Conservation (phyloP, 495 filamentous ascomycete genomes). For the Jackrogersella multiformis region DNA sequence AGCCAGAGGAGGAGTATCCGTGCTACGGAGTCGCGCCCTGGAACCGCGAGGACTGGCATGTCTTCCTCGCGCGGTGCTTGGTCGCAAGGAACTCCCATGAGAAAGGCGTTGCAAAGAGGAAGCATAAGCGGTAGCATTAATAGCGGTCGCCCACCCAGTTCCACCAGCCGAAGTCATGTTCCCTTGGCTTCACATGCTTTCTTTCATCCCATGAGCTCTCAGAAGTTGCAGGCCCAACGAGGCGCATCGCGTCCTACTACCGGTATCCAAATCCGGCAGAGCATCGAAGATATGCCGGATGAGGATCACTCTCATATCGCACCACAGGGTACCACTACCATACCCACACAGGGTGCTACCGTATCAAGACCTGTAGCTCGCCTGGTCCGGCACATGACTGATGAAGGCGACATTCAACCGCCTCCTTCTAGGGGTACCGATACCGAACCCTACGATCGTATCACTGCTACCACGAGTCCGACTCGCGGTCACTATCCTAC, state of each 20-base stretch:
- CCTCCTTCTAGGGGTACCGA: slow-evolving; percentile 84
- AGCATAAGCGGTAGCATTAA: slow-evolving; percentile 56
- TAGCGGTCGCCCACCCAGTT: slow-evolving; percentile 65
- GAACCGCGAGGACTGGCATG: slow-evolving; percentile 57
- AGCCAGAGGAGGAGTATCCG: slow-evolving; percentile 51
- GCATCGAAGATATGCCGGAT: slow-evolving; percentile 52
- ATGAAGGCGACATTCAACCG: slow-evolving; percentile 63
- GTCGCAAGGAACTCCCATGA: slow-evolving; percentile 58
- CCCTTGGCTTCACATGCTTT: slow-evolving; percentile 90
- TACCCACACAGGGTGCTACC: slow-evolving; percentile 55
- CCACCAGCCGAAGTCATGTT: slow-evolving; percentile 84
- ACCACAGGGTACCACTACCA: slow-evolving; percentile 53
- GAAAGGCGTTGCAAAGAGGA: slow-evolving; percentile 54
- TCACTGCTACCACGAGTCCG: slow-evolving; percentile 78
- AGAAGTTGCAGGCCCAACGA: slow-evolving; percentile 91
- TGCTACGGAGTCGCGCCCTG: slow-evolving; percentile 60
- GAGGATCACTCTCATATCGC: slow-evolving; percentile 46
- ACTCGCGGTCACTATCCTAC: slow-evolving; percentile 70
- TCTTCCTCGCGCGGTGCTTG: slow-evolving; percentile 62
- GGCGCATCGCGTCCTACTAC: slow-evolving; percentile 59
- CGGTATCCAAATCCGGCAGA: slow-evolving; percentile 49
- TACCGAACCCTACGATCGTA: slow-evolving; percentile 71
- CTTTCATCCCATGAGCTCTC: slow-evolving; percentile 96
- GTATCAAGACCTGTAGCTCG: slow-evolving; percentile 57
- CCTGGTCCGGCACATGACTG: slow-evolving; percentile 47